These are phyloP conservation scores for Leccinellum luteum DNA, from an alignment of 768 basidiomycete genomes.

Conservation along the genomic window DNA sequence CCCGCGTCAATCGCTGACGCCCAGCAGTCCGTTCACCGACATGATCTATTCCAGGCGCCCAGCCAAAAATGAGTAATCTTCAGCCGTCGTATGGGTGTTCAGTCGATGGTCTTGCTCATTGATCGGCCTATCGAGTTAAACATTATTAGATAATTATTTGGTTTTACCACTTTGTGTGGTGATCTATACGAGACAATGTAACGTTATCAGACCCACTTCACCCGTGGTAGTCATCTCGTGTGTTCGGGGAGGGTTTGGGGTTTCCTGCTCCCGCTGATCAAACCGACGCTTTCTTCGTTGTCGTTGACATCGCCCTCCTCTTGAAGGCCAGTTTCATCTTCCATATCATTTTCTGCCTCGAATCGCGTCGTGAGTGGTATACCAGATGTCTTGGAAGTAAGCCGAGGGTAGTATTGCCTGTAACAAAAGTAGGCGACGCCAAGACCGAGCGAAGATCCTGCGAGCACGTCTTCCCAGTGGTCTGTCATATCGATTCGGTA, in stretches of 20 bases:
- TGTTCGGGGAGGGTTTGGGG: neutral
- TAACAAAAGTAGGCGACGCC: constrained; percentile 72
- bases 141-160: neutral
- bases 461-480: constrained; percentile 89
- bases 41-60: constrained; percentile 70
- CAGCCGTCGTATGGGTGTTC: neutral
- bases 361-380: constrained; percentile 71
- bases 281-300: constrained; percentile 16
- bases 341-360: constrained; percentile 16
- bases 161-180: neutral
- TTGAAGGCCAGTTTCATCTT: neutral
- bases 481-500: constrained; percentile 42
- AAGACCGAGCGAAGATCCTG: constrained; percentile 75
- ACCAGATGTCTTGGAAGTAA: constrained; percentile 56
- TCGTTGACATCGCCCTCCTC: constrained; percentile 11
- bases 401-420: constrained; percentile 75
- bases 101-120: neutral
- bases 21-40: constrained; percentile 67
- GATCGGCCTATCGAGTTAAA: neutral
- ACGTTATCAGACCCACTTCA: neutral
- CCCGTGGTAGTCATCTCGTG: neutral
- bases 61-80: constrained; percentile 19
- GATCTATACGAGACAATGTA: neutral
- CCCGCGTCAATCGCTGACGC: neutral
- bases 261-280: constrained; percentile 18